Percentiles rank a stretch among this genome's conserved stretches.
Conservation (phyloP, 805 yeast genomes). For the Ogataea allantospora region DNA sequence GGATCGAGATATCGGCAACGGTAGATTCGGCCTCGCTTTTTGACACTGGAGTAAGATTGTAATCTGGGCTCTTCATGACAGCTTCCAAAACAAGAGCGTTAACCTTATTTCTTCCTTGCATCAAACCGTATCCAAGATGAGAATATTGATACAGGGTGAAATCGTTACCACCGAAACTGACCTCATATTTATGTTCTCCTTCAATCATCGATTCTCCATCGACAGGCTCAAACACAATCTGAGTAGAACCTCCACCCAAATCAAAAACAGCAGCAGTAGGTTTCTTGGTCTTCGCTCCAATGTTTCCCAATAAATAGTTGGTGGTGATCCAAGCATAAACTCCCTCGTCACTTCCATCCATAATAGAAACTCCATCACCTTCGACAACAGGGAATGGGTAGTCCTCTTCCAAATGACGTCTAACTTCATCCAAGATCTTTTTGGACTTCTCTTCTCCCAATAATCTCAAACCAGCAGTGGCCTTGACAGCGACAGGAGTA, state of each 20-base stretch:
- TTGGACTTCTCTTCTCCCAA: conserved; percentile 74
- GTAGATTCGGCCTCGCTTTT: conserved; percentile 33
- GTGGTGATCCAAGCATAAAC: conserved; percentile 99
- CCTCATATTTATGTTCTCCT: conserved; percentile 80
- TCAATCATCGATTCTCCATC: conserved; percentile 64
- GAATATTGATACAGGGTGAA: conserved; percentile 89
- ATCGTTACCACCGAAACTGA: conserved; percentile 76
- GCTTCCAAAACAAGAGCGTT: conserved; percentile 55
- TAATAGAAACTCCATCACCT: conserved; percentile 83
- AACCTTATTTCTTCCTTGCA: conserved; percentile 87
- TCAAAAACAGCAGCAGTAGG: conserved; percentile 98
- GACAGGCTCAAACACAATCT: conserved; percentile 93
- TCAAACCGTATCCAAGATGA: conserved; percentile 93
- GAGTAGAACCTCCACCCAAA: conserved; percentile 98
- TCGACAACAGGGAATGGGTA: conserved; percentile 92
- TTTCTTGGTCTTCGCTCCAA: conserved; percentile 69
- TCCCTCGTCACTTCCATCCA: conserved; percentile 98
- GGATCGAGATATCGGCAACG: conserved; percentile 46
- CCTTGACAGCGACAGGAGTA: conserved; percentile 94
- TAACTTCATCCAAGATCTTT: conserved; percentile 73
- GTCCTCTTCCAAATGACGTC: conserved; percentile 67
- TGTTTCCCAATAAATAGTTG: conserved; percentile 88
- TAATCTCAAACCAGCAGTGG: conserved; percentile 93
- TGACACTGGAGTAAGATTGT: conserved; percentile 29
- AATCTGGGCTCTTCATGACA: conserved; percentile 25